Evolutionary conservation across 2,329 filamentous ascomycete species (phyloP).

Genomic region (Chrysoporthe deuterocubensis): DNA sequence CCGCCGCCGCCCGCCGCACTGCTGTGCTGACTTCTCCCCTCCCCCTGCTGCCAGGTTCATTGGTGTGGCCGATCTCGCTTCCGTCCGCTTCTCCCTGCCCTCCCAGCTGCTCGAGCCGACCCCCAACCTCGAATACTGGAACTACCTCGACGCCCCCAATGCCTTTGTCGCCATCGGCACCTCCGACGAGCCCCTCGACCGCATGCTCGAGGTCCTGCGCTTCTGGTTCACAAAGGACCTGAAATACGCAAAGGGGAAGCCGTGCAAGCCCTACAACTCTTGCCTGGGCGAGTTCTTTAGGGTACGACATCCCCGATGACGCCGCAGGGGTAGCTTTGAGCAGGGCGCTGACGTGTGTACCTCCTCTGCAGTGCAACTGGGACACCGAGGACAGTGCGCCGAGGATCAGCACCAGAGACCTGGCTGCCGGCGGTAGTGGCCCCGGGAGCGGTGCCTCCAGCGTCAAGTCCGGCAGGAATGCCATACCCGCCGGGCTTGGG

Average conservation of each 20-base stretch:
- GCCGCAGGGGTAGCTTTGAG: not conserved
- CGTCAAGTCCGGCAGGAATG: constrained; percentile 47
- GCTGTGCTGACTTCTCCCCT: not conserved
- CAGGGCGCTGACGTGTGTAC: constrained; percentile 17
- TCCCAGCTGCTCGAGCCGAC: constrained; percentile 95
- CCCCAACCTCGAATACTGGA: constrained; percentile 98
- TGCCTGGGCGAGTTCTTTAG: constrained; percentile 96
- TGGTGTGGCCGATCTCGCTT: constrained; percentile 91
- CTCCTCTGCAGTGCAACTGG: constrained; percentile 78
- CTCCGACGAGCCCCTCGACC: constrained; percentile 86
- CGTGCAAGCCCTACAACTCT: constrained; percentile 99
- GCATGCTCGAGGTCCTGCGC: constrained; percentile 90
- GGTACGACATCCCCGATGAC: constrained; percentile 53
- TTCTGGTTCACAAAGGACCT: constrained; percentile 99
- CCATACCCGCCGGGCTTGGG: constrained; percentile 30
- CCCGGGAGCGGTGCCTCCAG: constrained; percentile 51
- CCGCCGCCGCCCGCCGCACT: constrained; percentile 5
- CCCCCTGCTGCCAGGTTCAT: constrained; percentile 71
- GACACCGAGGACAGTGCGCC: constrained; percentile 82
- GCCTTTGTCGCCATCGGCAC: constrained; percentile 84
- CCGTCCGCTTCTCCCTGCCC: constrained; percentile 93
- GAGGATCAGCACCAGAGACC: constrained; percentile 58
- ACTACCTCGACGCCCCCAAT: constrained; percentile 93
- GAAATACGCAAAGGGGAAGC: constrained; percentile 98
- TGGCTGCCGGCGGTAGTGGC: constrained; percentile 41